phyloP scores from a whole-genome alignment of 352 stramenopile genomes.

The Nothophytophthora sp. region DNA sequence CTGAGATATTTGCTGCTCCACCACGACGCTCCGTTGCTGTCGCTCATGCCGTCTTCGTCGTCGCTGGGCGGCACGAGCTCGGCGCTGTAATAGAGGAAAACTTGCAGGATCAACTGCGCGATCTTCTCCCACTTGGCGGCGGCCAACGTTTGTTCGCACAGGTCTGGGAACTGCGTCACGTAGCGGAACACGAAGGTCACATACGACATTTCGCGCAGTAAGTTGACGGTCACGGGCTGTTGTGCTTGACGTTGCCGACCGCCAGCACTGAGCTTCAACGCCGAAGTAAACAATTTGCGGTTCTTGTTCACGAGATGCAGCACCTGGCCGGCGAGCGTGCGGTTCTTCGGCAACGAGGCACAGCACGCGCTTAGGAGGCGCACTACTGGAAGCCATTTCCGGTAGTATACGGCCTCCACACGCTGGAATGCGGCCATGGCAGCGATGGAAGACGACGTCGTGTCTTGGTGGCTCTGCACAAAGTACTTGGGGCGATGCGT shows the following conservation, averaged over 20 bases:
- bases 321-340: slow-evolving; percentile 55
- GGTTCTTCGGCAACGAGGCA: slow-evolving; percentile 68
- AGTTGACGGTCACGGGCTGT: slow-evolving; percentile 47
- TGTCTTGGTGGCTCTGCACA: slow-evolving; percentile 33
- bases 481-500: slow-evolving; percentile 70
- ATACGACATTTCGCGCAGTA: slow-evolving; percentile 74
- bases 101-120: slow-evolving; percentile 61
- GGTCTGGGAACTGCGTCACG: slow-evolving; percentile 67
- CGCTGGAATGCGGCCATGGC: slow-evolving; percentile 60
- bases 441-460: slow-evolving; percentile 21
- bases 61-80: slow-evolving; percentile 52
- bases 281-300: slow-evolving; percentile 69
- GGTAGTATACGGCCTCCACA: slow-evolving; percentile 61
- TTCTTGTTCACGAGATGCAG: slow-evolving; percentile 65
- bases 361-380: slow-evolving; percentile 64
- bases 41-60: slow-evolving; percentile 25
- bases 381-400: slow-evolving; percentile 78
- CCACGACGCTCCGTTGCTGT: slow-evolving; percentile 39
- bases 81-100: slow-evolving; percentile 63
- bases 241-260: slow-evolving; percentile 11
- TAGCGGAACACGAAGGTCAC: slow-evolving; percentile 84
- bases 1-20: slow-evolving; percentile 38
- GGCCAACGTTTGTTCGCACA: slow-evolving; percentile 64
- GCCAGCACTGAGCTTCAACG: slow-evolving; percentile 56
- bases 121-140: slow-evolving; percentile 79